Evolutionary conservation across 2,329 filamentous ascomycete genomes (phyloP), one percentile per base, ranked within the genome.

Genomic region (Leptoxyphium fumago): DNA sequence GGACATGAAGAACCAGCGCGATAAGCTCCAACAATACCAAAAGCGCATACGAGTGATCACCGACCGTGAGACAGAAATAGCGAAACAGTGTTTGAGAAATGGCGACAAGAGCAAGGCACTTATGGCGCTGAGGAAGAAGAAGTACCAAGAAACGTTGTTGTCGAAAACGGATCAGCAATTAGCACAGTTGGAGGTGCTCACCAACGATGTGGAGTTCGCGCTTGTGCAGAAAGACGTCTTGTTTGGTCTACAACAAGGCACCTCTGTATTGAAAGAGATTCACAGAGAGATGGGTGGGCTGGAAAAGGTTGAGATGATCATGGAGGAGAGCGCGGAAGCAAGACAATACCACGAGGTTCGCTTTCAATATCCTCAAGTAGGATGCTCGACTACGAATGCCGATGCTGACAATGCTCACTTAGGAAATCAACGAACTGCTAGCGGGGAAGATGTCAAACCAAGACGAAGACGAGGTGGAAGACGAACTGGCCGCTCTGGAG

Each of bases 401-500:
- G 11, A 10, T 39, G 41, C 38, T 43, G 41, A 52, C 43, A 14
- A 26, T 1, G 6, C 21, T 28, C 2, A 52, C 51, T 26, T 56
- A 94, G 84, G 89, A 98, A 69, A 76, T 98, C 54, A 91, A 82
- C 65, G 85, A 94, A 41, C 84, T 95, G 75, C 76, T 98, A 2
- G 84, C 81, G 29, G 84, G 84, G 10, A 78, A 81, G 54, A 88
- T 98, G 69, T 85, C 87, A 11, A 91, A 87, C 58, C 83, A 93
- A 56, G 91, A 98, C 64, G 91, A 98, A 63, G 89, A 96, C 58
- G 91, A 95, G 58, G 91, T 98, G 29, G 91, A 98, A 61, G 88
- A 95, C 58, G 91, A 98, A 66, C 70, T 98, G 43, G 85, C 84
- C 44, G 81, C 80, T 1, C 71, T 98, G 51, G 83, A 88, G 62